phyloP scores from a whole-genome alignment of 306 rosid species.

The Ormosia emarginata region DNA sequence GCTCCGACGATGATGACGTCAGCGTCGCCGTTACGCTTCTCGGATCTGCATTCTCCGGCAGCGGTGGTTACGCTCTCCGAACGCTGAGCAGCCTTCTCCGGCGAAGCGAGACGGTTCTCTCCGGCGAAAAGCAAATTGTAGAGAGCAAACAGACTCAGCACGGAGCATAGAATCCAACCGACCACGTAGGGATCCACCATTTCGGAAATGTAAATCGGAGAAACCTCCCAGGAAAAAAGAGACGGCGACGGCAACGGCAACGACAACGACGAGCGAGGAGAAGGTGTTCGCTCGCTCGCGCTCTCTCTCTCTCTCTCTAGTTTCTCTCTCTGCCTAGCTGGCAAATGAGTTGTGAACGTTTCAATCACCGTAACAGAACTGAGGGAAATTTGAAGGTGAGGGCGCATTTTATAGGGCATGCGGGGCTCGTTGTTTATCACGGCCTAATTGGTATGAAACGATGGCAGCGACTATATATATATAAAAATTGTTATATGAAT shows the following conservation, averaged over 20 bases:
- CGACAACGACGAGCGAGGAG: not conserved
- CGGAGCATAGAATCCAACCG: constrained; percentile 53
- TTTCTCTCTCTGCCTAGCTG: constrained; percentile 19
- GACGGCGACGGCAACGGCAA: not conserved
- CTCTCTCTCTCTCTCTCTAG: not conserved
- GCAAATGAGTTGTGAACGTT: not conserved
- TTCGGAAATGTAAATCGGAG: constrained; percentile 24
- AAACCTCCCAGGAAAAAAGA: constrained; percentile 15
- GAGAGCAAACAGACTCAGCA: constrained; percentile 40
- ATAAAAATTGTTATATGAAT: no score
- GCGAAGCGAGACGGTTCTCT: constrained; percentile 8
- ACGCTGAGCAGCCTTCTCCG: constrained; percentile 25
- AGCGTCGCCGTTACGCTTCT: constrained; percentile 25
- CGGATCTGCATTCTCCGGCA: constrained; percentile 62
- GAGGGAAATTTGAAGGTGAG: not conserved
- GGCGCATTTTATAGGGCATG: constrained; percentile 14
- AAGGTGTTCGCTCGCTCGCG: not conserved
- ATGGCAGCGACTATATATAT: no score
- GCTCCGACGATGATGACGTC: constrained; percentile 95
- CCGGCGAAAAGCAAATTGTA: constrained; percentile 35
- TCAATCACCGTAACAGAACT: not conserved
- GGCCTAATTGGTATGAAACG: no score
- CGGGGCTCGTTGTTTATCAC: not conserved
- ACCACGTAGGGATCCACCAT: constrained; percentile 54
- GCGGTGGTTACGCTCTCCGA: constrained; percentile 34